phyloP scores from a whole-genome alignment of 768 basidiomycete species.

The Lactarius hatsudake region DNA sequence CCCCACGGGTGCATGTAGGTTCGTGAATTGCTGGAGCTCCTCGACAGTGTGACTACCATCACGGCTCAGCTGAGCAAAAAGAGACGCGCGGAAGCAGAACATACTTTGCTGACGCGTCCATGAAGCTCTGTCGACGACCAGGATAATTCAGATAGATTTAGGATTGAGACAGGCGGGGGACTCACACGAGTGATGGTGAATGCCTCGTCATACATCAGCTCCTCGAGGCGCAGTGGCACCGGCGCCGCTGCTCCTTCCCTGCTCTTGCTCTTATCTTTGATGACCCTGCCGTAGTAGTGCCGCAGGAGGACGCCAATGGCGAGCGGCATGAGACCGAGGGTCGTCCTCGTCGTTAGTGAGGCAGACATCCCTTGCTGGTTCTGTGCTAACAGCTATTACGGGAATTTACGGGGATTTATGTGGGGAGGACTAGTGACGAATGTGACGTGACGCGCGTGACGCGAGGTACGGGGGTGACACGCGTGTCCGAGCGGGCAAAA shows the following conservation, averaged over 20 bases:
- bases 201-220: slow-evolving; percentile 2
- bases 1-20: slow-evolving; percentile 76
- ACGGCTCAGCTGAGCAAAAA: not conserved
- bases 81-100: not conserved
- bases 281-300: not conserved
- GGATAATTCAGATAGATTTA: too few relatives aligned
- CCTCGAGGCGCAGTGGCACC: not conserved
- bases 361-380: not conserved
- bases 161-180: too few relatives aligned
- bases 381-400: too few relatives aligned
- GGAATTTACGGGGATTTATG: too few relatives aligned
- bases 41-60: slow-evolving; percentile 38
- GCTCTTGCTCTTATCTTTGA: not conserved
- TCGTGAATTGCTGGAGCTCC: slow-evolving; percentile 76
- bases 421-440: too few relatives aligned
- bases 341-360: not conserved
- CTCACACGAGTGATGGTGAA: not conserved
- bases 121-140: not conserved
- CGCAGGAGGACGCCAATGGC: not conserved
- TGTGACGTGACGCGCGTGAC: too few relatives aligned
- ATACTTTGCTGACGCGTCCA: not conserved
- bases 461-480: too few relatives aligned
- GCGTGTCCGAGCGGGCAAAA: too few relatives aligned
- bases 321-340: not conserved
- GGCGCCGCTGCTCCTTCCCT: not conserved